Base-by-base conservation (phyloP, 805 yeast genomes). In the Schizosaccharomyces japonicus region DNA sequence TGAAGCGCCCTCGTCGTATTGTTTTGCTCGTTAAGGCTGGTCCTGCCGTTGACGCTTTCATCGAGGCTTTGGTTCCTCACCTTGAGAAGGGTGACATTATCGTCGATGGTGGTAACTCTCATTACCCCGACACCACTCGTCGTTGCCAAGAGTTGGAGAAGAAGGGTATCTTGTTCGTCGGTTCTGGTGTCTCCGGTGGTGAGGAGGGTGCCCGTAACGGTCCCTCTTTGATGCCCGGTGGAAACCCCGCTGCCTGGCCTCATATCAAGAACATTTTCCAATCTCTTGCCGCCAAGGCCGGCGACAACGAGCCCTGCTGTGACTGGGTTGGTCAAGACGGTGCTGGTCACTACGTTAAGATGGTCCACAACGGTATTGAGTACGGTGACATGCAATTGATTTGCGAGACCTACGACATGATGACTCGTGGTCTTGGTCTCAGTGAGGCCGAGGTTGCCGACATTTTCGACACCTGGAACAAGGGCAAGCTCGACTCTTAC, bases 281-380 rank as follows among this genome's bases (percentile, higher is more conserved):
- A 70, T 75, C 85, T 49, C 80, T 90, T 59, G 70, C 95, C 49
- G 96, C 98, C 63, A 84, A 87, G 72, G 66, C 93, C 52, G 42
- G 42, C 13, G 95, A 90, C 62, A 95, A 94, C 59, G 95, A 90
- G 71, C 95, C 98, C 63, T 87, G 98, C 71, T 87, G 98, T 71
- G 98, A 87, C 76, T 87, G 98, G 98, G 95, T 87, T 58, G 98
- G 98, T 61, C 94, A 87, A 57, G 94, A 93, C 52, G 98, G 98
- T 66, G 76, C 96, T 44, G 98, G 98, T 61, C 98, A 87, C 69
- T 87, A 79, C 69, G 96, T 87, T 63, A 87, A 87, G 74, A 90
- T 90, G 98, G 96, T 90, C 55, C 98, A 87, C 75, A 87, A 87
- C 66, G 98, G 98, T 80, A 87, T 87, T 59, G 98, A 87, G 71